phyloP scores from a whole-genome alignment of 1,139 yeast genomes.

The Zygoascus meyerae region DNA sequence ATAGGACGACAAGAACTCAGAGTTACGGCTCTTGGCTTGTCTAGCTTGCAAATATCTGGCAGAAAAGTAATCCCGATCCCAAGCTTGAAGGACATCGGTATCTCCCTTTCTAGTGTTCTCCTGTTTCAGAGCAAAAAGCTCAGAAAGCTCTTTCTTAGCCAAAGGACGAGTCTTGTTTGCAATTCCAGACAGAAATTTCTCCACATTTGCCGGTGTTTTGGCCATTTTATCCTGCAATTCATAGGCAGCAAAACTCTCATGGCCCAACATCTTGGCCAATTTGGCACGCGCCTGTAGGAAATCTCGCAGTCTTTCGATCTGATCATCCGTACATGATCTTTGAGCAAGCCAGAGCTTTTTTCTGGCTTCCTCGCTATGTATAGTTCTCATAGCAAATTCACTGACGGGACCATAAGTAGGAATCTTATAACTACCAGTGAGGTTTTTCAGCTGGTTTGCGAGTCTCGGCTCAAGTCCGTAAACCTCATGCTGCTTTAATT shows the following conservation, averaged over 20 bases:
- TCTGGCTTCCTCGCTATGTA: conserved; percentile 54
- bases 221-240: conserved; percentile 92
- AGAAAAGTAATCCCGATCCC: conserved; percentile 84
- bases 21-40: conserved; percentile 22
- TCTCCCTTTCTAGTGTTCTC: conserved; percentile 38
- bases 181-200: conserved; percentile 57
- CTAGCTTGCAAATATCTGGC: conserved; percentile 32
- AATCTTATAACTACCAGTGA: conserved; percentile 32
- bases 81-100: conserved; percentile 49
- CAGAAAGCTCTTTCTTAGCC: conserved; percentile 54
- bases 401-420: conserved; percentile 71
- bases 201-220: conserved; percentile 68
- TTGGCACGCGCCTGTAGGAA: conserved; percentile 63
- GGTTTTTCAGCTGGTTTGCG: conserved; percentile 23
- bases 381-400: conserved; percentile 55
- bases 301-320: conserved; percentile 52
- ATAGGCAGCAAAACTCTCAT: conserved; percentile 66
- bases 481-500: conserved; percentile 32
- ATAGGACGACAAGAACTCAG: conserved; percentile 37
- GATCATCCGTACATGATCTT: conserved; percentile 50
- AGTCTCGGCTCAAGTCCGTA: conserved; percentile 36
- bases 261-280: conserved; percentile 71
- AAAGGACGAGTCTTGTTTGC: conserved; percentile 48
- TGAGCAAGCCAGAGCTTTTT: conserved; percentile 68
- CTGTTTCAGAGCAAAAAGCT: conserved; percentile 23